phyloP scores from a whole-genome alignment of 176 grass and related monocot species.

The Oryza punctata region DNA sequence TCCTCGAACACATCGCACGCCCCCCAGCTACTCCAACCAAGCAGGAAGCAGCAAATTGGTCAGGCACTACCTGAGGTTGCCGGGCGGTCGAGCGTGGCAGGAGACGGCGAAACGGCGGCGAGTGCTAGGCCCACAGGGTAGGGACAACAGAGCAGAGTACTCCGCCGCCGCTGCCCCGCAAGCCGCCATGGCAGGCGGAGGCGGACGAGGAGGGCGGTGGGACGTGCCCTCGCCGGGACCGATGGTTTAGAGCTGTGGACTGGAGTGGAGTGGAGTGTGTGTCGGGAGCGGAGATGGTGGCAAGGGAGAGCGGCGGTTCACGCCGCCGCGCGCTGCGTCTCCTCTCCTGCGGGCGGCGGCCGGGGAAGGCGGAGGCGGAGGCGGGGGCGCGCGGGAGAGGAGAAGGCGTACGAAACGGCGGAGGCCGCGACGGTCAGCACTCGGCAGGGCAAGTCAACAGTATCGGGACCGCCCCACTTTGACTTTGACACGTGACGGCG shows the following conservation, averaged over 20 bases:
- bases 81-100: conserved; percentile 40
- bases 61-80: conserved; percentile 46
- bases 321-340: neutral
- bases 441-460: neutral
- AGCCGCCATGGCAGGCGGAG: neutral
- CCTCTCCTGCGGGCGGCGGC: neutral
- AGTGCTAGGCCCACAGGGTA: neutral
- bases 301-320: neutral
- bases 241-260: neutral
- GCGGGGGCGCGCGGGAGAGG: neutral
- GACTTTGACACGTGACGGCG: neutral
- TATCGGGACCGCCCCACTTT: neutral
- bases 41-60: too few species aligned
- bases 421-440: neutral
- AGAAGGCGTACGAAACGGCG: neutral
- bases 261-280: neutral
- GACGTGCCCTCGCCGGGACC: neutral
- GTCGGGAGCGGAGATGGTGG: neutral
- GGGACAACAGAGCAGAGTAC: neutral
- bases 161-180: conserved; percentile 2
- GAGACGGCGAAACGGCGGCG: conserved; percentile 25
- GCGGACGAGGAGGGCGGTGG: neutral
- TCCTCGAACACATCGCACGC: neutral
- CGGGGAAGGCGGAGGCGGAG: neutral
- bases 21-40: neutral